A percentile compares a stretch with the other conserved stretches of the same genome.
Conservation (phyloP, 192 early-diverging fungal species). For the Umbelopsis sp. region DNA sequence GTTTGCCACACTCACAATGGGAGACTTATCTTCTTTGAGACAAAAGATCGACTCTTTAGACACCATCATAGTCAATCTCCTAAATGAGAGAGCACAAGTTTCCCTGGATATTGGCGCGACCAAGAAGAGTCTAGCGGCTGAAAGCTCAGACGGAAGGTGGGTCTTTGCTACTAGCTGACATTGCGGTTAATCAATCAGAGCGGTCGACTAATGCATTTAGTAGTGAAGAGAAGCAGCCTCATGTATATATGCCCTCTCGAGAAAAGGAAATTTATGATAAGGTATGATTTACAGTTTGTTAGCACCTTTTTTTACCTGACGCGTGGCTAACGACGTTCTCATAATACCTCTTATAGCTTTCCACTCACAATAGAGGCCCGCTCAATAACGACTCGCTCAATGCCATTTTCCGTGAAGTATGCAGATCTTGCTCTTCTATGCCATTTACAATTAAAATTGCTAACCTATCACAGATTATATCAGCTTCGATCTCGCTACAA, state of each 20-base stretch:
- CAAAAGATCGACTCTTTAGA: constrained; percentile 77
- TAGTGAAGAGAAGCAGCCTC: constrained; percentile 32
- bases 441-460: constrained; percentile 6
- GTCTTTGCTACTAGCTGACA: not conserved
- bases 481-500: constrained; percentile 84
- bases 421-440: not conserved
- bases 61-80: constrained; percentile 69
- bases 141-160: not conserved
- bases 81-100: constrained; percentile 82
- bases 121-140: constrained; percentile 50
- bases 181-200: not conserved
- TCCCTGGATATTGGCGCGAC: constrained; percentile 81
- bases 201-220: not conserved
- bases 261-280: constrained; percentile 80
- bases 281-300: constrained; percentile 29
- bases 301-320: not conserved
- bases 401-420: constrained; percentile 57
- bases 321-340: not conserved
- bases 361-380: constrained; percentile 75
- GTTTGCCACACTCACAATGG: constrained; percentile 22
- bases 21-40: constrained; percentile 60
- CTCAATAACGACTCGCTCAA: constrained; percentile 69
- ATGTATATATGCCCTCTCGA: constrained; percentile 76
- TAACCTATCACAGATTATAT: constrained; percentile 80
- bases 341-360: constrained; percentile 42